These are phyloP conservation scores for Dipteronia dyeriana DNA, from an alignment of 345 rosid species.

Conservation along the genomic window DNA sequence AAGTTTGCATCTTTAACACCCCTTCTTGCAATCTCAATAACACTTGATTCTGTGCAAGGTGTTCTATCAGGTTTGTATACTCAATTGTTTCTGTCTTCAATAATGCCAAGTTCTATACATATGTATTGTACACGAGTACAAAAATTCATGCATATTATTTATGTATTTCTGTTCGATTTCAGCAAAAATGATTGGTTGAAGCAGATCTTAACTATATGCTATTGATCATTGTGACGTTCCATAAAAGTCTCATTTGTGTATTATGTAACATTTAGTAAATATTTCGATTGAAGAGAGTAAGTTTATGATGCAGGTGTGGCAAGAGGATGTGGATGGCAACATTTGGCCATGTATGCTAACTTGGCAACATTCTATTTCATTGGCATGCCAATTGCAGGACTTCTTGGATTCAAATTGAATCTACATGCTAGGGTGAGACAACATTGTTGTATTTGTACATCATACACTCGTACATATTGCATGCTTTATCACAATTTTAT, in stretches of 20 bases:
- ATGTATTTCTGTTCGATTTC: too few relatives aligned
- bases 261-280: too few relatives aligned
- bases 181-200: too few relatives aligned
- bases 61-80: conserved; percentile 58
- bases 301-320: conserved; percentile 50
- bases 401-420: conserved; percentile 57
- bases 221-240: too few relatives aligned
- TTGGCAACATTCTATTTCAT: conserved; percentile 49
- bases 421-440: conserved; percentile 48
- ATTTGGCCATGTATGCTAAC: conserved; percentile 46
- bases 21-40: conserved; percentile 53
- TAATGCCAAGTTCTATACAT: too few relatives aligned
- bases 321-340: conserved; percentile 80
- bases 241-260: too few relatives aligned
- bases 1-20: conserved; percentile 59
- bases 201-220: too few relatives aligned
- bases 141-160: neutral
- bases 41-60: conserved; percentile 62
- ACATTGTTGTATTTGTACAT: neutral
- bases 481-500: neutral
- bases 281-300: neutral
- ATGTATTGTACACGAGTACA: too few relatives aligned
- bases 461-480: neutral
- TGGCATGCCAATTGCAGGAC: conserved; percentile 48
- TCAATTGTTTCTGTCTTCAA: too few relatives aligned